phyloP scores from a whole-genome alignment of 2,329 filamentous ascomycete species.

The Aspergillus felis region DNA sequence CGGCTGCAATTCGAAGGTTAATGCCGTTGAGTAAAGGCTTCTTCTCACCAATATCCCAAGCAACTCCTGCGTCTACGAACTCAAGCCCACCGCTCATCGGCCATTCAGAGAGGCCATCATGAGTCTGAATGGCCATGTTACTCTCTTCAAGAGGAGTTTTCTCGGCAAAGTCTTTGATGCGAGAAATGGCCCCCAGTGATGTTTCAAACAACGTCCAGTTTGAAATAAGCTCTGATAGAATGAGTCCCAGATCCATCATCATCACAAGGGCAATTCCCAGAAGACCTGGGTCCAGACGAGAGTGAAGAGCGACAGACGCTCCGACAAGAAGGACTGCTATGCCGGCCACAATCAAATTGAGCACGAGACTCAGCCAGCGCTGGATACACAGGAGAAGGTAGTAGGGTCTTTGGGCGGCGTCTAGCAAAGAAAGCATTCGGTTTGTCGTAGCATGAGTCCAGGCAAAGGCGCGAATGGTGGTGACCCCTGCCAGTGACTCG shows the following conservation, averaged over 20 bases:
- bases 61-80: conserved; percentile 15
- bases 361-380: conserved; percentile 41
- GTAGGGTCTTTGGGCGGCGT: conserved; percentile 42
- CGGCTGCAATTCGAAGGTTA: conserved; percentile 20
- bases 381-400: conserved; percentile 47
- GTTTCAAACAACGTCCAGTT: conserved; percentile 56
- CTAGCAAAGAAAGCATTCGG: conserved; percentile 36
- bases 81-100: conserved; percentile 18
- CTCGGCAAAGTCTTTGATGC: conserved; percentile 49
- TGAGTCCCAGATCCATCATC: conserved; percentile 44
- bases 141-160: conserved; percentile 24
- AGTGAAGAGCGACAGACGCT: conserved; percentile 36
- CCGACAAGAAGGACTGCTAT: conserved; percentile 42
- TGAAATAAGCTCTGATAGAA: conserved; percentile 42
- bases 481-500: conserved; percentile 47
- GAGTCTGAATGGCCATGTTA: neutral
- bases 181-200: conserved; percentile 51
- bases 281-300: conserved; percentile 36
- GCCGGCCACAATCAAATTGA: conserved; percentile 43
- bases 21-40: conserved; percentile 23
- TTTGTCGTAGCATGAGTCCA: conserved; percentile 39
- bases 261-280: conserved; percentile 47
- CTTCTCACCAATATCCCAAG: conserved; percentile 11
- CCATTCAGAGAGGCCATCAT: conserved; percentile 13
- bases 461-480: conserved; percentile 49